Evolutionary conservation across 805 yeast species (phyloP).

Genomic region (Pichia paraexigua): DNA sequence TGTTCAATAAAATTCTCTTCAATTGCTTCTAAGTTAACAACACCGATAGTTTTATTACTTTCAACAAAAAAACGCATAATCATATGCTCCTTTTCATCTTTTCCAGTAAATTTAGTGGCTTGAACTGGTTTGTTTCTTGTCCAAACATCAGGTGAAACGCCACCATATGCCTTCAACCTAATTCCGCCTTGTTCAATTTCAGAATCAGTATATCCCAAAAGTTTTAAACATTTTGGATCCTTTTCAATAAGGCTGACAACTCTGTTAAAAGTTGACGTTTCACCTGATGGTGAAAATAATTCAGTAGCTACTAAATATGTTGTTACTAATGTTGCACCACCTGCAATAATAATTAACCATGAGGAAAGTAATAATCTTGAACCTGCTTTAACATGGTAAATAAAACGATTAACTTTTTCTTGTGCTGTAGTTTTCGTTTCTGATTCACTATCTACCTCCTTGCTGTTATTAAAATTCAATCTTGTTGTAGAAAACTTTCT

Average conservation of each 20-base stretch:
- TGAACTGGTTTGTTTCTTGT: conserved; percentile 81
- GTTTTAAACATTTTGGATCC: conserved; percentile 49
- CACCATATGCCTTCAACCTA: conserved; percentile 80
- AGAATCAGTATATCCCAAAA: conserved; percentile 34
- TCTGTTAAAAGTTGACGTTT: conserved; percentile 81
- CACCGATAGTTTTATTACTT: conserved; percentile 54
- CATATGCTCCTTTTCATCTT: conserved; percentile 72
- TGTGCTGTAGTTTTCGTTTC: conserved; percentile 10
- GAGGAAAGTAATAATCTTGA: conserved; percentile 57
- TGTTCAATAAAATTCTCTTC: conserved; percentile 59
- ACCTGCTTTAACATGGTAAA: conserved; percentile 45
- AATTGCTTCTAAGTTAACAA: conserved; percentile 74
- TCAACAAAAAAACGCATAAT: conserved; percentile 84
- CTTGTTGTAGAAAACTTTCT: not conserved
- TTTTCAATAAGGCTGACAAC: conserved; percentile 73
- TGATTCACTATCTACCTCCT: not conserved
- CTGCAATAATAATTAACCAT: conserved; percentile 56
- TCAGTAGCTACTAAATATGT: conserved; percentile 73
- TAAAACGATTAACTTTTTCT: conserved; percentile 25
- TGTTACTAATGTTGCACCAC: conserved; percentile 59
- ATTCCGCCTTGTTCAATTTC: conserved; percentile 36
- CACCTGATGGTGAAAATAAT: conserved; percentile 82
- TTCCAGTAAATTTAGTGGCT: conserved; percentile 54
- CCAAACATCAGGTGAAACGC: conserved; percentile 63
- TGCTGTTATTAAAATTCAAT: not conserved